Evolutionary conservation across 768 basidiomycete species (phyloP).

Genomic region (Naganishia antarctica): DNA sequence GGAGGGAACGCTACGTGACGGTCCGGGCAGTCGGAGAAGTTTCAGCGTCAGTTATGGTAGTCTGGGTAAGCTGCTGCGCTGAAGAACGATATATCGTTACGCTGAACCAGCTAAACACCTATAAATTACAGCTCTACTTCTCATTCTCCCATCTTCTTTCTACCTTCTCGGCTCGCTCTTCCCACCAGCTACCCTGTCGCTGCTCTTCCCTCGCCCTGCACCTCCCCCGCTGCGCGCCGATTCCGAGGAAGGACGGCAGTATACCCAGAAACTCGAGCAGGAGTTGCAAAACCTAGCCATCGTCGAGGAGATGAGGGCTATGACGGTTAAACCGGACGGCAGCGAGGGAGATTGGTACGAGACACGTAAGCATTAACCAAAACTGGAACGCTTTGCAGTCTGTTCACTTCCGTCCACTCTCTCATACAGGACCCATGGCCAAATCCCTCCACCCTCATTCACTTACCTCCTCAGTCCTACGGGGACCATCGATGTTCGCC

Average conservation of each 20-base stretch:
- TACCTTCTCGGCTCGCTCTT: slow-evolving; percentile 42
- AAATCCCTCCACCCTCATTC: slow-evolving; percentile 54
- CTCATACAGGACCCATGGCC: slow-evolving; percentile 1
- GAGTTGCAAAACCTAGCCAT: slow-evolving; percentile 63
- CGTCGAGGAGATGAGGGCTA: slow-evolving; percentile 56
- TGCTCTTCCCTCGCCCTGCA: slow-evolving; percentile 71
- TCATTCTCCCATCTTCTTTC: slow-evolving; percentile 23
- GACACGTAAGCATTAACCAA: slow-evolving; percentile 44
- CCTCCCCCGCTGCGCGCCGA: slow-evolving; percentile 64
- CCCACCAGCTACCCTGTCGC: slow-evolving; percentile 48
- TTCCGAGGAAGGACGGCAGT: slow-evolving; percentile 59
- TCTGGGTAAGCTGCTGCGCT: neutral
- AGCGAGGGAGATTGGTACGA: slow-evolving; percentile 47
- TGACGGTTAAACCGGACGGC: slow-evolving; percentile 35
- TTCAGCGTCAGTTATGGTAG: slow-evolving; percentile 15
- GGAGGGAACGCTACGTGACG: slow-evolving; percentile 1
- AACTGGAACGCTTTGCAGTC: too few species aligned
- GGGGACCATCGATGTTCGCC: slow-evolving; percentile 81
- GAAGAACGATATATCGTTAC: neutral
- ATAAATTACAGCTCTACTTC: slow-evolving; percentile 13
- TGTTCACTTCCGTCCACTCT: too few species aligned
- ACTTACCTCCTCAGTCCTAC: slow-evolving; percentile 75
- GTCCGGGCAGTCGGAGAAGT: neutral
- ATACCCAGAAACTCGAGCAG: slow-evolving; percentile 62
- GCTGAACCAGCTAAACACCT: neutral